Evolutionary conservation across 108 stramenopile genomes (phyloP), one percentile per base, ranked within the genome.

Genomic region (Fistulifera pelliculosa): DNA sequence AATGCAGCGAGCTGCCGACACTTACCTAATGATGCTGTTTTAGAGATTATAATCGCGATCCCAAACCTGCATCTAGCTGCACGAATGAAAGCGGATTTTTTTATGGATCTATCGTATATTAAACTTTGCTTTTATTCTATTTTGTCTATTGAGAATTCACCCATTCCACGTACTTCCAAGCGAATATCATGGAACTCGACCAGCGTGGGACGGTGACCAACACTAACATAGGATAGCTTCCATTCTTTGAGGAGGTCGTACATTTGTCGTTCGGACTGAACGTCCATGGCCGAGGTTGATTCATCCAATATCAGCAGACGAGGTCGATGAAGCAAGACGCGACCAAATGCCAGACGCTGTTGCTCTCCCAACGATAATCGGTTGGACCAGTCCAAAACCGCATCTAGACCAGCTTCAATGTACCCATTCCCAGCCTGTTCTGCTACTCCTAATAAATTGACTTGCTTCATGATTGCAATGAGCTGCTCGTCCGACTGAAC

Each of bases 321-420:
- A n/a, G 96, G 96, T 59, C 72, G 56, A 64, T 91, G 85, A 49
- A 94, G 79, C 25, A 96, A 57, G 2, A 98, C 56, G 19, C 97
- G 66, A 1, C 86, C 94, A 63, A 98, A 98, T 7, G 95, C 93
- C 14, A 98, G 54, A 1, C 90, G 61, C 55, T 97, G 96, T 61
- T 98, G 97, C 67, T 98, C 97, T 35, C 97, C 97, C 41, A 96
- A 62, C 0, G 85, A 88, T 12, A 98, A 72, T 27, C 70, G 79
- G 51, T 95, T 92, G 42, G 74, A 58, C 97, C 97, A 98, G 61
- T 96, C 92, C 28, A 79, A 39, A 13, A 82, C 74, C 0, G 73
- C 53, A 43, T 87, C 64, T 5, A 94, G 67, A 13, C 86, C 90
- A 48, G 69, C 65, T 5, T 71, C 61, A 0, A 81, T 77, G 56